Evolutionary conservation across 306 rosid genomes (phyloP).

Genomic region (Cucurbita pepo): DNA sequence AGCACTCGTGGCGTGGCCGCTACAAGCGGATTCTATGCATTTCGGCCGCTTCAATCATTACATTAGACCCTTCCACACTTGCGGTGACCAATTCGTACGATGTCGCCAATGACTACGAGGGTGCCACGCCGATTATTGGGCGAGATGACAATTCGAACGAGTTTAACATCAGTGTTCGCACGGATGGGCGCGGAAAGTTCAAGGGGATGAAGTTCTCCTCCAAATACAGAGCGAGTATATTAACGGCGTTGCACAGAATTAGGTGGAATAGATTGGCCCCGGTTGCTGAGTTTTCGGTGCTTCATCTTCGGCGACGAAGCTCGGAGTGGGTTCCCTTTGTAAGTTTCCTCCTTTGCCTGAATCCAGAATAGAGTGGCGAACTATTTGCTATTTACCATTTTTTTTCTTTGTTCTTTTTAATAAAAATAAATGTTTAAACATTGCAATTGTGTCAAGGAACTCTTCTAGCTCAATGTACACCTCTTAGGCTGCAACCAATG

Average conservation of each 20-base stretch:
- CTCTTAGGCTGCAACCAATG: not conserved
- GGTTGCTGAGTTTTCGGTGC: constrained; percentile 76
- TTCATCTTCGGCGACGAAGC: constrained; percentile 72
- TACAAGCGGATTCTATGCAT: constrained; percentile 85
- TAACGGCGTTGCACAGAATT: constrained; percentile 79
- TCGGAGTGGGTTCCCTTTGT: constrained; percentile 79
- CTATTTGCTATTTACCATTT: not conserved
- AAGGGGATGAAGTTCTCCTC: constrained; percentile 75
- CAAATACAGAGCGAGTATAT: constrained; percentile 63
- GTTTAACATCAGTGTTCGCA: constrained; percentile 64
- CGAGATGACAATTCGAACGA: constrained; percentile 78
- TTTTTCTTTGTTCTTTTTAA: not conserved
- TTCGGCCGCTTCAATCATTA: constrained; percentile 39
- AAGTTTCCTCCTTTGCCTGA: constrained; percentile 22
- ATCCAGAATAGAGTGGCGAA: not conserved
- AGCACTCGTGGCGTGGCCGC: constrained; percentile 99
- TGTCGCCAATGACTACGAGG: constrained; percentile 53
- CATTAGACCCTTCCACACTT: constrained; percentile 83
- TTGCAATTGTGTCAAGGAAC: not conserved
- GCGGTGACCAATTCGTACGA: constrained; percentile 70
- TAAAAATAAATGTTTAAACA: not conserved
- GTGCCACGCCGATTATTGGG: constrained; percentile 49
- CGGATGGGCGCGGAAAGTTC: constrained; percentile 91
- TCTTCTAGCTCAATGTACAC: not conserved
- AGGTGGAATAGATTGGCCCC: constrained; percentile 59